Base-by-base conservation (phyloP, 2,329 filamentous ascomycete genomes). In the Alternaria arborescens region DNA sequence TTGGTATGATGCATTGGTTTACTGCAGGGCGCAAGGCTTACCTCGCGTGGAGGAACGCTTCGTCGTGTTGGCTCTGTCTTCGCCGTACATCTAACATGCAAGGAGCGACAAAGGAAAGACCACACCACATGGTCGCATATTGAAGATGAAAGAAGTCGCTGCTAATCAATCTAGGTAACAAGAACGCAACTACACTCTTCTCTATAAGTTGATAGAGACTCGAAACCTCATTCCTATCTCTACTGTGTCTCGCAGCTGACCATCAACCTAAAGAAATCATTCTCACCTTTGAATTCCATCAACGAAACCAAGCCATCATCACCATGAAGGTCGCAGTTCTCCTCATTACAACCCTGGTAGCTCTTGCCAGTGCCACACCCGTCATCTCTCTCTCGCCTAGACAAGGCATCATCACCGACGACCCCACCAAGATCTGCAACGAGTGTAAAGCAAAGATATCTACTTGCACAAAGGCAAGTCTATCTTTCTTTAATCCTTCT, bases 31-130 rank as follows among this genome's bases (percentile, higher is more conserved):
- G 12, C 12, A 24, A 36, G 5, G 7, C 8, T 16, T 7, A 48
- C 10, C 8, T 34, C 16, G 5, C 5, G 12, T 22, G n/a, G 30
- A 8, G 5, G 16, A 26, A 10, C 8, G 5, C 14, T 3, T 14
- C 30, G 8, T 50, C 20, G 1, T 48, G 14, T 48, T 4, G 18
- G 46, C 30, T 12, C 4, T 16, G 7, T 36, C 7, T 48, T 36
- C 24, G 46, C 18, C 32, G 3, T 8, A 36, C 14, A n/a, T 36
- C 22, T n/a, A 24, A 14, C 22, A 36, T 34, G 46, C 46, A 50
- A 50, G 46, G 46, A 18, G n/a, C 30, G 46, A 50, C 22, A 34
- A 36, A 50, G 32, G 30, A 50, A 50, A 50, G 7, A 50, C 30
- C 8, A 28, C 46, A 42, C 40, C 40, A 42, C 20, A 42, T 6